Base-by-base conservation (phyloP, 2,329 filamentous ascomycete species). In the Penicillium italicum region DNA sequence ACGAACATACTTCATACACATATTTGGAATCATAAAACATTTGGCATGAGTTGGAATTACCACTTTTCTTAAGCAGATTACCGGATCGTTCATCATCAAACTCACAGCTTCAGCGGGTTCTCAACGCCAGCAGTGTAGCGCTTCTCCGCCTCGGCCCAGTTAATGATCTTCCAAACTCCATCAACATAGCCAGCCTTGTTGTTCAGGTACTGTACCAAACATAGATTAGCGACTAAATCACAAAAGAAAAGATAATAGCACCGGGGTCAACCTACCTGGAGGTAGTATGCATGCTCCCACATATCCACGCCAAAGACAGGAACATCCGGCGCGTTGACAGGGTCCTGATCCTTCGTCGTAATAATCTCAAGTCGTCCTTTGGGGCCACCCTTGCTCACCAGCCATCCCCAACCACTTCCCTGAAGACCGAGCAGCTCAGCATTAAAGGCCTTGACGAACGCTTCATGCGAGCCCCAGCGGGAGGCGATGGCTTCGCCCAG, bases 271-370 rank as follows among this genome's bases (percentile, higher is more conserved):
- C 76, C 62, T 58, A 86, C 85, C 80, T 90, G 90, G 18, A 95
- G 76, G 69, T 96, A 96, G 71, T 95, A 96, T 0, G 91, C 91
- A 77, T 96, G 91, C 77, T 96, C 91, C 91, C 90, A 95, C 84
- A 95, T 93, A 71, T 96, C 91, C 2, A 96, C 80, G 0, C 90
- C 90, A 49, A 97, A 78, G 26, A 96, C 77, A 8, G 91, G 91
- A 61, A 86, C 82, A 69, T 87, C 87, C 68, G 86, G 85, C 28
- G 88, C 89, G 40, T 91, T 80, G 20, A 96, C 82, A 1, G 87
- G 86, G 68, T 95, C 91, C 77, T 96, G 91, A 70, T 96, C 90
- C 72, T 91, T 90, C n/a, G 89, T 91, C 0, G 87, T 91, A 9
- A 88, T 80, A 62, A 96, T 89, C 54, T 85, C 81, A 62, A 96